These are phyloP conservation scores for Alternaria incomplexa DNA, from an alignment of 2,329 filamentous ascomycete species.

Conservation along the genomic window DNA sequence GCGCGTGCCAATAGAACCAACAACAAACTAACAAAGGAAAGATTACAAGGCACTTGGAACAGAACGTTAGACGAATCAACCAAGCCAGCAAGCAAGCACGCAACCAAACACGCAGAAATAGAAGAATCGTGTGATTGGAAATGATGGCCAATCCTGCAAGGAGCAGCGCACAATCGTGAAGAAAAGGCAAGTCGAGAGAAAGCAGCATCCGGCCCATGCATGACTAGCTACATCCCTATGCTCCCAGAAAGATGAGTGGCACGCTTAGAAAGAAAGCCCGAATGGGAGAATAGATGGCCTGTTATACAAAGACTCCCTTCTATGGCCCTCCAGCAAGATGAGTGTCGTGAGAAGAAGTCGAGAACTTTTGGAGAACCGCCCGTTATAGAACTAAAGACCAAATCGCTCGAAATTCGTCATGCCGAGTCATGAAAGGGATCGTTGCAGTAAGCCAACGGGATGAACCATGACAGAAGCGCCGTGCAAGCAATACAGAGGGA, in stretches of 20 bases:
- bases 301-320: slow-evolving; percentile 48
- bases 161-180: slow-evolving; percentile 31
- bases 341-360: slow-evolving; percentile 45
- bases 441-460: slow-evolving; percentile 45
- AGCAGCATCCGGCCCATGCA: slow-evolving; percentile 38
- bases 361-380: slow-evolving; percentile 49
- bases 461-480: slow-evolving; percentile 43
- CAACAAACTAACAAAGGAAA: slow-evolving; percentile 4
- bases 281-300: slow-evolving; percentile 40
- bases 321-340: slow-evolving; percentile 44
- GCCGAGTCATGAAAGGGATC: slow-evolving; percentile 46
- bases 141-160: slow-evolving; percentile 45
- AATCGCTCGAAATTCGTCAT: slow-evolving; percentile 47
- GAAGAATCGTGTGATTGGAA: slow-evolving; percentile 42
- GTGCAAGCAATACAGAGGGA: slow-evolving; percentile 42
- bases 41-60: slow-evolving; percentile 12
- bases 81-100: slow-evolving; percentile 34
- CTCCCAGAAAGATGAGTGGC: slow-evolving; percentile 35
- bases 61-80: slow-evolving; percentile 27
- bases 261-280: slow-evolving; percentile 41
- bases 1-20: background rate
- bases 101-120: slow-evolving; percentile 36
- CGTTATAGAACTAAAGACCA: slow-evolving; percentile 43
- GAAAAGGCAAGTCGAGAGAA: slow-evolving; percentile 41
- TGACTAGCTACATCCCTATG: slow-evolving; percentile 46